These are phyloP conservation scores for Alternaria solani DNA, from an alignment of 2,329 filamentous ascomycete genomes.

Conservation along the genomic window DNA sequence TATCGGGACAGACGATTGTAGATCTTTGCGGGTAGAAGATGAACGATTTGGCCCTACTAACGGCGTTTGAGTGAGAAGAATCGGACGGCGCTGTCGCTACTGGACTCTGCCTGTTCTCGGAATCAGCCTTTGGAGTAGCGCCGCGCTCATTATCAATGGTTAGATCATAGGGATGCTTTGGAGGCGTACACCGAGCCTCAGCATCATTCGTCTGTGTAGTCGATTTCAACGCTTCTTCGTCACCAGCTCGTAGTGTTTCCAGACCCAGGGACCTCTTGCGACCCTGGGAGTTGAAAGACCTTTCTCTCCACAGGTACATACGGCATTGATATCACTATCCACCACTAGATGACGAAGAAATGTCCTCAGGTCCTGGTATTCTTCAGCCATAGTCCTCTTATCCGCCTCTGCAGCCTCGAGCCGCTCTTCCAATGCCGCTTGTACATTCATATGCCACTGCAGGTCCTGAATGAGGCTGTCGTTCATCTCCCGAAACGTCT, in stretches of 20 bases:
- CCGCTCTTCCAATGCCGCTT: conserved; percentile 5
- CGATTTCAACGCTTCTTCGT: background rate
- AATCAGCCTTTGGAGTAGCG: too few species aligned
- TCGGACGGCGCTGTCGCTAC: background rate
- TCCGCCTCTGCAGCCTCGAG: conserved; percentile 3
- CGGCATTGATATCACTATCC: background rate
- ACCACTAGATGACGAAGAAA: background rate
- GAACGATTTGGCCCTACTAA: background rate
- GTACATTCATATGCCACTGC: conserved; percentile 15
- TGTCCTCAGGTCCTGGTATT: background rate
- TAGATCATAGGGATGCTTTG: too few species aligned
- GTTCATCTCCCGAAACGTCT: conserved; percentile 8
- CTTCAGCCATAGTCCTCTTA: background rate
- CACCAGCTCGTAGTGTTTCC: background rate
- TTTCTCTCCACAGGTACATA: background rate
- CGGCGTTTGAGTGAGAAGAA: too few species aligned
- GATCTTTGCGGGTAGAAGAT: background rate
- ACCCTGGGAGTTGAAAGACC: too few species aligned
- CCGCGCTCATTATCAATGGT: too few species aligned
- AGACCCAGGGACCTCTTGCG: background rate
- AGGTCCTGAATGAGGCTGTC: conserved; percentile 10
- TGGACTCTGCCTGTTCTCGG: too few species aligned
- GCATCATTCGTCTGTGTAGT: background rate
- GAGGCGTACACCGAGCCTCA: too few species aligned
- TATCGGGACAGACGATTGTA: background rate